Evolutionary conservation across 2,329 filamentous ascomycete species (phyloP), one percentile per base, ranked within the genome.

Genomic region (Aureobasidium sp.): DNA sequence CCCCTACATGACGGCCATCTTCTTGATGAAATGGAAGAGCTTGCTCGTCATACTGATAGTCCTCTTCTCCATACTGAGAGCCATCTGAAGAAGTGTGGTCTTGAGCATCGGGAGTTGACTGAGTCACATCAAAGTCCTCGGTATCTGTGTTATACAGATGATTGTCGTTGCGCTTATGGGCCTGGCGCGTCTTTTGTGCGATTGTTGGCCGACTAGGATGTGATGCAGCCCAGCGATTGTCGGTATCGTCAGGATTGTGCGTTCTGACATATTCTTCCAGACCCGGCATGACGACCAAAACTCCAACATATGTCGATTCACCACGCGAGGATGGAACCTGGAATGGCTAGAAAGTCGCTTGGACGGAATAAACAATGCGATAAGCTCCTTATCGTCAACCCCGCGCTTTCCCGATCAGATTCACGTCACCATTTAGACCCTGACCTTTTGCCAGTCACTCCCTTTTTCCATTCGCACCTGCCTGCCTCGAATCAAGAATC

Each of bases 121-220:
- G 64, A 27, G 72, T 75, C 5, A 70, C 73, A 50, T 74, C 74
- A 32, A 75, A 66, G 56, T 71, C 73, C 44, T 70, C 73, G 29
- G 70, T 70, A 63, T 77, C 74, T 63, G 75, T 77, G 53, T 71
- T 74, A 52, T 71, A 76, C 0, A 46, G 55, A 64, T 72, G 69
- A 62, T 63, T 67, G 23, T 41, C 48, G 12, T 61, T 37, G n/a
- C n/a, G 39, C 32, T 41, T 13, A 5, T 61, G 41, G n/a, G 20
- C 13, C 13, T 20, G 23, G 23, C 26, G 55, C 27, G 41, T 41
- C 53, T 41, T 51, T 29, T 50, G 63, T 15, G 34, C 48, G 13
- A 55, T 62, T 20, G 67, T 62, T 23, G 62, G 67, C 4, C 50
- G 47, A 4, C 60, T 15, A 17, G 34, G 5, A 51, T 50, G 20